phyloP scores from a whole-genome alignment of 768 basidiomycete species.

The Mrakia blollopis region DNA sequence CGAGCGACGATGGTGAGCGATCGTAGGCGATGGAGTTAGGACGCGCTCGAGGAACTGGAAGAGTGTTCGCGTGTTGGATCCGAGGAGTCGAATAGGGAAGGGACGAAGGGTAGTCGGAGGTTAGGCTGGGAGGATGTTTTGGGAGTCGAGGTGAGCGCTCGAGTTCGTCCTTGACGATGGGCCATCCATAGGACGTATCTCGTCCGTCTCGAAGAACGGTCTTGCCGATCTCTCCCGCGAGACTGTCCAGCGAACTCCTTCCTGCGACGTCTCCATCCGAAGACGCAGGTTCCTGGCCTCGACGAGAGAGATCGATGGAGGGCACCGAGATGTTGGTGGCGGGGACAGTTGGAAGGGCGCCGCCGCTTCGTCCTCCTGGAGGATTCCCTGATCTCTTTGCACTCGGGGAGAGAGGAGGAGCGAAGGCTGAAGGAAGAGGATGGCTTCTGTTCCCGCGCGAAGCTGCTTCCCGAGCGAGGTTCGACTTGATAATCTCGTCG shows the following conservation, averaged over 20 bases:
- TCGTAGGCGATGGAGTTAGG: slow-evolving; percentile 1
- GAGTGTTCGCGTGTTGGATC: background rate
- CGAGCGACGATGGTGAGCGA: background rate
- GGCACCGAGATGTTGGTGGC: background rate
- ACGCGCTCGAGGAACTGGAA: background rate
- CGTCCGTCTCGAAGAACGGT: background rate
- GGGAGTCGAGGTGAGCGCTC: background rate
- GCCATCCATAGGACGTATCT: background rate
- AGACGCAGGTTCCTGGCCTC: background rate
- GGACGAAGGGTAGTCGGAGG: background rate
- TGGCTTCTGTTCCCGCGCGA: background rate
- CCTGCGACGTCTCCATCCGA: background rate
- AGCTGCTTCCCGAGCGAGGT: slow-evolving; percentile 1
- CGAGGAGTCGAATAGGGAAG: background rate
- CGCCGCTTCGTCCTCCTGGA: too few species aligned
- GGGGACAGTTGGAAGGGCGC: background rate
- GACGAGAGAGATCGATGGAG: background rate
- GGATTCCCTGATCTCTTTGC: background rate
- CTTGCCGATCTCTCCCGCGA: background rate
- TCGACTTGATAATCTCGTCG: slow-evolving; percentile 7
- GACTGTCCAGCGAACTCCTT: background rate
- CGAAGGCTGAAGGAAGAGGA: slow-evolving; percentile 20
- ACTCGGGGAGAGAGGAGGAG: slow-evolving; percentile 1
- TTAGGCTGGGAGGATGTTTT: background rate
- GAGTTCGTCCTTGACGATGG: background rate